Percentiles rank a stretch among this genome's conserved stretches.
Evolutionary conservation across 805 yeast genomes (phyloP).

Genomic region (Jamesozyma piceae): DNA sequence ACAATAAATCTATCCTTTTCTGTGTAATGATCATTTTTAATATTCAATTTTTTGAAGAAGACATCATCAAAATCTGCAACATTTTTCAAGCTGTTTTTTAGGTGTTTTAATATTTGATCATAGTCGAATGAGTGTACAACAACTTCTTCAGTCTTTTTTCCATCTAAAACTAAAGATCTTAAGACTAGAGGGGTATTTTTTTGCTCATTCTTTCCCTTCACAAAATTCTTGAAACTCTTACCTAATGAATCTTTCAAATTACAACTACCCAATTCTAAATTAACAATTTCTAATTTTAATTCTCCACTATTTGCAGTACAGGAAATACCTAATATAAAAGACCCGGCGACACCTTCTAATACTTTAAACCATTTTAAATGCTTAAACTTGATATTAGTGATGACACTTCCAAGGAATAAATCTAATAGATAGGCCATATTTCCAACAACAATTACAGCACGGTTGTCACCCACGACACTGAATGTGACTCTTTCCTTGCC

Average conservation of each 20-base stretch:
- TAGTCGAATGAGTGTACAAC: constrained; percentile 12
- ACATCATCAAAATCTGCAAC: constrained; percentile 26
- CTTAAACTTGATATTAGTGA: constrained; percentile 2
- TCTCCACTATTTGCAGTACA: constrained; percentile 5
- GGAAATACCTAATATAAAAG: constrained; percentile 8
- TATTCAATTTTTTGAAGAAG: constrained; percentile 26
- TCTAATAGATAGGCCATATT: constrained; percentile 25
- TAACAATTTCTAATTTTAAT: constrained; percentile 24
- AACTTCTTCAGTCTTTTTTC: constrained; percentile 6
- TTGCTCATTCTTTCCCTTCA: constrained; percentile 1
- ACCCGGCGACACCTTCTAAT: constrained; percentile 6
- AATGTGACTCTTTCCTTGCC: constrained; percentile 13
- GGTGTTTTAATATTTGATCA: constrained; percentile 18
- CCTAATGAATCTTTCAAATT: constrained; percentile 63
- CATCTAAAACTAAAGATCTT: constrained; percentile 16
- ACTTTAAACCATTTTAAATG: constrained; percentile 8
- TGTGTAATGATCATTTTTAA: constrained; percentile 44
- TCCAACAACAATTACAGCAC: constrained; percentile 23
- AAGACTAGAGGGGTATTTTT: constrained; percentile 12
- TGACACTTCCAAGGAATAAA: constrained; percentile 12
- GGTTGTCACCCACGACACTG: constrained; percentile 24
- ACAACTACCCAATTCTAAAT: constrained; percentile 56
- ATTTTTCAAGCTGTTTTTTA: constrained; percentile 15
- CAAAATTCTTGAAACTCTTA: constrained; percentile 34
- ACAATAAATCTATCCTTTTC: constrained; percentile 53